phyloP scores from a whole-genome alignment of 345 rosid species.

The Eucalyptus tenuipes region DNA sequence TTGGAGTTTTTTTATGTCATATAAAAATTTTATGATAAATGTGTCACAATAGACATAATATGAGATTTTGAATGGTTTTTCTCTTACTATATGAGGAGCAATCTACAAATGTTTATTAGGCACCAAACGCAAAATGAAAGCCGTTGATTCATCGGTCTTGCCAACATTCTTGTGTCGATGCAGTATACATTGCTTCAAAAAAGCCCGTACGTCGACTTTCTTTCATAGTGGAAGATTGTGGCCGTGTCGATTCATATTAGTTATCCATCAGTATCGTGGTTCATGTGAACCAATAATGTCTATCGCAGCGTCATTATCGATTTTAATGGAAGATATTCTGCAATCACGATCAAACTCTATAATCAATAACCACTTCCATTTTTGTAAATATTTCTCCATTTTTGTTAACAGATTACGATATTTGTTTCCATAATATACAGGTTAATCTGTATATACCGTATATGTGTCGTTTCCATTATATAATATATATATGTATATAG shows the following conservation, averaged over 20 bases:
- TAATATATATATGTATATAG: too few species aligned
- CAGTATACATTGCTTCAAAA: fast-evolving
- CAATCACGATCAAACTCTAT: neutral
- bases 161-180: fast-evolving
- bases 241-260: neutral
- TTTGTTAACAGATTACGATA: neutral
- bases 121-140: neutral
- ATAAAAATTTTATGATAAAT: too few species aligned
- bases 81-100: neutral
- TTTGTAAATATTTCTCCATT: neutral
- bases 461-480: too few species aligned
- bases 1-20: neutral
- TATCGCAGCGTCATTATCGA: fast-evolving
- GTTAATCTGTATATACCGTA: neutral
- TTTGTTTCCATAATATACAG: neutral
- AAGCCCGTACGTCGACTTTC: neutral
- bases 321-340: neutral
- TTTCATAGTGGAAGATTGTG: neutral
- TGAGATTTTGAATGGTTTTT: too few species aligned
- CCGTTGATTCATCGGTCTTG: fast-evolving
- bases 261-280: neutral
- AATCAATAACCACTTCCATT: neutral
- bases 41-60: neutral
- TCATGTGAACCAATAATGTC: neutral
- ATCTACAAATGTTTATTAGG: neutral